Evolutionary conservation across 495 filamentous ascomycete genomes (phyloP), one percentile per base, ranked within the genome.

Genomic region (Aspergillus diversus): DNA sequence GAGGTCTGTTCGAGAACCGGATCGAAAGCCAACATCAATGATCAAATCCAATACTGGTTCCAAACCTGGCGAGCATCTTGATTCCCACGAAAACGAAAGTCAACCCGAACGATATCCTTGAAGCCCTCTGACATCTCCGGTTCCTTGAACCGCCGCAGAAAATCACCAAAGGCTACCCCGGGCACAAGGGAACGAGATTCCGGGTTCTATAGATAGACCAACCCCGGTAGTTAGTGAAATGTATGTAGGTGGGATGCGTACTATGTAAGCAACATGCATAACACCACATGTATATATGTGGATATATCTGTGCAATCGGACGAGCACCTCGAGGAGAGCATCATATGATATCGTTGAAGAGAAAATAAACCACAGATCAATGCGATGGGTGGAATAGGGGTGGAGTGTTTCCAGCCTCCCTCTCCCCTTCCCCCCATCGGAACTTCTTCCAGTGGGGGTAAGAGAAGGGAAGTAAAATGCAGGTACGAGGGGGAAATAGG

Each of bases 71-170:
- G 78, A 50, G 83, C 82, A 16, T 82, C 79, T 17, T 87, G 81
- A 35, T 70, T 75, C 0, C 89, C 89, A 52, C 80, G 69, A 69
- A 90, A 90, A 68, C 83, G 69, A 69, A 96, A 96, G 15, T 89
- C 83, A 7, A 90, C 79, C 21, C 83, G 82, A 5, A 84, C 73
- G 21, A 99, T 83, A 67, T 97, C 92, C 55, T 89, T 81, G 72
- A 97, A 97, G 0, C 95, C 95, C 69, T 99, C 95, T 3, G 81
- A 75, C 7, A 84, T 65, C n/a, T 80, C 80, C 7, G 92, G 95
- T 66, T 88, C 84, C 65, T 85, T 85, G 74, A 89, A 93, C 54
- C 90, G 80, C 9, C 86, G 82, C 13, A 75, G 76, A 66, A 90
- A 99, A 31, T 86, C 81, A 11, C 81, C 84, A 72, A 97, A 97